Evolutionary conservation across 2,329 filamentous ascomycete genomes (phyloP), one percentile per base, ranked within the genome.

Genomic region (Aspergillus awamori): DNA sequence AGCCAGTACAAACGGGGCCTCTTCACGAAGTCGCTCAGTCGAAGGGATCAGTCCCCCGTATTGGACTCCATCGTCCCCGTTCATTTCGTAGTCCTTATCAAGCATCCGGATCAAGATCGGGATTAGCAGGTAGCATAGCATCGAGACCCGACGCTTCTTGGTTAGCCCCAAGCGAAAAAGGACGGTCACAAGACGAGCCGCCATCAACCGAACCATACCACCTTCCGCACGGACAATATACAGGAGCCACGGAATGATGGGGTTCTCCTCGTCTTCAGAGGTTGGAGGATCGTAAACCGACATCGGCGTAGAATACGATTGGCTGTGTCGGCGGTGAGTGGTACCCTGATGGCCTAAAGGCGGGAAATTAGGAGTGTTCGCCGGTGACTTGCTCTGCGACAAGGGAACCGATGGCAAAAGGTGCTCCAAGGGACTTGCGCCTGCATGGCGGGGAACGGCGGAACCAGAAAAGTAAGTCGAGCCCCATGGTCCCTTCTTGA

Each of bases 1-100:
- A 15, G 92, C 91, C 58, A 98, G 81, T 10, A 96, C 85, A 1
- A 86, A 84, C 7, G 93, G 91, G 2, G 90, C 87, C 63, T 86
- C 86, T 73, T 94, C 91, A 58, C 87, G 82, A 11, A 92, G 81
- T 8, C 79, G 74, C 68, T 85, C 82, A 22, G 80, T 79, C 11
- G 77, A 69, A 11, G 80, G 77, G 45, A 77, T 74, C 28, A 77
- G 57, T 2, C 73, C 76, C 49, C 74, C 73, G 59, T 76, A 75
- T 49, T 73, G 70, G 13, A 76, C 69, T 36, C 79, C 77, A 13
- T 79, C 70, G 39, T 79, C 76, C 28, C 76, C 72, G 11, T 73
- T 71, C 8, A 78, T 68, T 43, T 75, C 70, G 55, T 79, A 76
- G 38, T 81, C 75, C 49, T 87, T 84, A 63, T 85, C 85, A 38